Percentiles rank a stretch among this genome's conserved stretches.
phyloP scores from a whole-genome alignment of 148 eudicot species.

The Suaeda aralocaspica region DNA sequence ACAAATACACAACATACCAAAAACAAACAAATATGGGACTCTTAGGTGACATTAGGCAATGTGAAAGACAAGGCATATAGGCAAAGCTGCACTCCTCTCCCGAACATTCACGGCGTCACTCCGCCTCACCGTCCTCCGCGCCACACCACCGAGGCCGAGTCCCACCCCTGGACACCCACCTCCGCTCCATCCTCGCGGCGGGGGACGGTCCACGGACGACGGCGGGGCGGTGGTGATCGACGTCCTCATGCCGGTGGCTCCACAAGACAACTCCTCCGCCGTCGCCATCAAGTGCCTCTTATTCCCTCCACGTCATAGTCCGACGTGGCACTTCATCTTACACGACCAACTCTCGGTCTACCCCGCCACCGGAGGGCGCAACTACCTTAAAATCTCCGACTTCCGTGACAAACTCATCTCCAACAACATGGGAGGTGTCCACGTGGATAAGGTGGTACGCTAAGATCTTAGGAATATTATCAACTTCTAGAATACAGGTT shows the following conservation, averaged over 20 bases:
- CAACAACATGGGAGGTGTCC: slow-evolving; percentile 57
- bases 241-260: slow-evolving; percentile 59
- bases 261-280: slow-evolving; percentile 50
- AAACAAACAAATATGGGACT: slow-evolving; percentile 16
- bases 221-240: slow-evolving; percentile 44
- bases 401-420: slow-evolving; percentile 59
- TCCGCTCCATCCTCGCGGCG: slow-evolving; percentile 52
- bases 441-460: slow-evolving; percentile 81
- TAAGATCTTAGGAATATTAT: slow-evolving; percentile 54
- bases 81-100: slow-evolving; percentile 52
- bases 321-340: slow-evolving; percentile 70
- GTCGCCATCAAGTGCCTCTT: slow-evolving; percentile 62
- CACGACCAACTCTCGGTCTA: slow-evolving; percentile 76
- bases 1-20: not conserved
- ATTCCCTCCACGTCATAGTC: slow-evolving; percentile 62
- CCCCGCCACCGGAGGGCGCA: slow-evolving; percentile 57
- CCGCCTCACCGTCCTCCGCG: slow-evolving; percentile 58
- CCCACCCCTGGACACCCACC: slow-evolving; percentile 44
- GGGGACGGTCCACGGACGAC: slow-evolving; percentile 56
- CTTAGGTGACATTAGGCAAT: slow-evolving; percentile 50
- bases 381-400: slow-evolving; percentile 68
- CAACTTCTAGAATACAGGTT: slow-evolving; percentile 50
- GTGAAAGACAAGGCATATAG: slow-evolving; percentile 61
- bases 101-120: slow-evolving; percentile 37
- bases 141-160: slow-evolving; percentile 57